phyloP scores from a whole-genome alignment of 1,139 yeast genomes.

The Candida freyschussii region DNA sequence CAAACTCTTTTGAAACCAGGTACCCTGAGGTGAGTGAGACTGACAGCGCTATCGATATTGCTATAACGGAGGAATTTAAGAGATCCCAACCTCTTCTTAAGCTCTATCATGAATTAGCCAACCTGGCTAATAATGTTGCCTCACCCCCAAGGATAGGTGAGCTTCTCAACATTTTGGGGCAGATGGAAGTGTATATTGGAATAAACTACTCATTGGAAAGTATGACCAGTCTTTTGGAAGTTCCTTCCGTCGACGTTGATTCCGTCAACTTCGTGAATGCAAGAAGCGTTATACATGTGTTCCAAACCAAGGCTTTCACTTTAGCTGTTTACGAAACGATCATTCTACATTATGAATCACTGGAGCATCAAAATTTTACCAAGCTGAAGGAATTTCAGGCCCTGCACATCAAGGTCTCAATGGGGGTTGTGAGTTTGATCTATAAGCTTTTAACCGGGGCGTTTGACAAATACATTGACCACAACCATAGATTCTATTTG shows the following conservation, averaged over 20 bases:
- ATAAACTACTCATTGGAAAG: conserved; percentile 15
- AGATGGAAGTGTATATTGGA: conserved; percentile 15
- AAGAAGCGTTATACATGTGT: conserved; percentile 12
- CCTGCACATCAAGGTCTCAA: conserved; percentile 5
- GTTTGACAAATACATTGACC: conserved; percentile 13
- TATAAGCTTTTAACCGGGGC: conserved; percentile 14
- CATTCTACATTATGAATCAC: conserved; percentile 19
- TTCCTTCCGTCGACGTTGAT: conserved; percentile 4
- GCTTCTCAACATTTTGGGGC: conserved; percentile 10
- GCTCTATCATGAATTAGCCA: conserved; percentile 15
- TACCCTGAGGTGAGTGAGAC: conserved; percentile 11
- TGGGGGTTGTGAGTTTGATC: conserved; percentile 12
- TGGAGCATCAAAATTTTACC: conserved; percentile 8
- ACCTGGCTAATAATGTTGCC: conserved; percentile 18
- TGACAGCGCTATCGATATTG: conserved; percentile 12
- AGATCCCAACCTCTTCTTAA: conserved; percentile 17
- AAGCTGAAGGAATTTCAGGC: conserved; percentile 13
- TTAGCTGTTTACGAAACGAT: conserved; percentile 19
- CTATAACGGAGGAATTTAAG: conserved; percentile 13
- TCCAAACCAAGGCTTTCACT: conserved; percentile 17
- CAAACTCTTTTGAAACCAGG: conserved; percentile 13
- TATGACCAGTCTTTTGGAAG: conserved; percentile 6
- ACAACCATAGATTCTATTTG: conserved; percentile 14
- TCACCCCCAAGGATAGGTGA: conserved; percentile 16
- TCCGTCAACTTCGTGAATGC: conserved; percentile 14